These are phyloP conservation scores for Coemansia sp. DNA, from an alignment of 192 early-diverging fungal genomes.

Conservation along the genomic window DNA sequence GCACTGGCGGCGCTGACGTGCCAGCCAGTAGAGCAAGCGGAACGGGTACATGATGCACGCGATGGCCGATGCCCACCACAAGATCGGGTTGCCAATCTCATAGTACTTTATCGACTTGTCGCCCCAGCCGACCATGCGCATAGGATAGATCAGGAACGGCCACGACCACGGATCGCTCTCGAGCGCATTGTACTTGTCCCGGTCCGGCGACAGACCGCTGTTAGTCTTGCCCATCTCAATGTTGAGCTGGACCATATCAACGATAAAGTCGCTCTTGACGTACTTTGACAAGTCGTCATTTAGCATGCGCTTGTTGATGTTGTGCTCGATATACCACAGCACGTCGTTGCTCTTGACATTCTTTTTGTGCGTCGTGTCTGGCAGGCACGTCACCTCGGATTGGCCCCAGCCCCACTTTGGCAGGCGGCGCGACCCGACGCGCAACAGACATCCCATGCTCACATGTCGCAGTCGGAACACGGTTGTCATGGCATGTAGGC, in stretches of 20 bases:
- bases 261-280: slow-evolving; percentile 38
- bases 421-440: slow-evolving; percentile 66
- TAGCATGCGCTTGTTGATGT: slow-evolving; percentile 37
- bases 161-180: slow-evolving; percentile 74
- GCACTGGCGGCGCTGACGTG: slow-evolving; percentile 30
- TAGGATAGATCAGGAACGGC: slow-evolving; percentile 84
- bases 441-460: slow-evolving; percentile 76
- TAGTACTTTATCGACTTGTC: slow-evolving; percentile 80
- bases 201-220: slow-evolving; percentile 51
- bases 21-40: slow-evolving; percentile 26
- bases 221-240: slow-evolving; percentile 56
- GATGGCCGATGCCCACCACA: slow-evolving; percentile 77
- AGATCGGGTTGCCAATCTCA: slow-evolving; percentile 85
- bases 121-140: slow-evolving; percentile 85
- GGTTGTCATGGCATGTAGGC: slow-evolving; percentile 61
- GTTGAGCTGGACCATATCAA: slow-evolving; percentile 51
- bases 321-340: slow-evolving; percentile 60
- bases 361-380: slow-evolving; percentile 77
- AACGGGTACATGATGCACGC: slow-evolving; percentile 40
- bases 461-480: slow-evolving; percentile 75
- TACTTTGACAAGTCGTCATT: slow-evolving; percentile 43
- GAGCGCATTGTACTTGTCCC: slow-evolving; percentile 58
- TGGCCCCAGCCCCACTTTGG: slow-evolving; percentile 91
- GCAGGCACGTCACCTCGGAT: slow-evolving; percentile 91
- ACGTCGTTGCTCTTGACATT: slow-evolving; percentile 53